Evolutionary conservation across 345 rosid species (phyloP), one percentile per base, ranked within the genome.

Genomic region (Pugionium dolabratum): DNA sequence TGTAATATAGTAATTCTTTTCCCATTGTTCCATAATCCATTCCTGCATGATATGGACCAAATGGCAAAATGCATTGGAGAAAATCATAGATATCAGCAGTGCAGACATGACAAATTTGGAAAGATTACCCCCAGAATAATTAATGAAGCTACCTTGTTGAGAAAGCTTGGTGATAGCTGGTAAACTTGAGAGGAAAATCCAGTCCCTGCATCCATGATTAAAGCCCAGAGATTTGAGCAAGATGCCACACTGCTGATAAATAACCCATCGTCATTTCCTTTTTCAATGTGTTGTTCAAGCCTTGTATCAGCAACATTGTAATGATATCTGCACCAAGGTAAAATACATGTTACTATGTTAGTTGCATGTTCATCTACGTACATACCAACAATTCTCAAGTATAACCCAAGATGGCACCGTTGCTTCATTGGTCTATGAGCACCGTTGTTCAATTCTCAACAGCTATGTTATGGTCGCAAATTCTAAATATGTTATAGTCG

Each of bases 11-110:
- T 80, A 90, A 73, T 85, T 93, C 73, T 85, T 93, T 72, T 93
- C 97, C 99, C 97, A 93, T 49, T 93, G 96, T 71, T 93, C 97
- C 95, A 93, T 84, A 62, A 93, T 90, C 97, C 99, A 93, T 72
- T 93, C 97, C 97, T 90, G 68, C 11, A 60, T 29, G 58, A 47
- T 32, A 44, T 29, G 8, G 47, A 54, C 57, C 58, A 71, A 31
- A 63, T 44, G 39, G 49, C 7, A 64, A 40, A 58, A n/a, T 8
- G 32, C 11, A 58, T 45, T 73, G 18, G 25, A 66, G 46, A 33
- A 64, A 33, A 26, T 47, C 60, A 41, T 9, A 66, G 62, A 53
- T 1, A 62, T 6, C 18, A 47, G 42, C 44, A 4, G 28, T 31
- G 43, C 64, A 54, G 69, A 48, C 54, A 72, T 50, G 40, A 36